phyloP scores from a whole-genome alignment of 202 grass and related monocot genomes.

The Panicum virgatum region DNA sequence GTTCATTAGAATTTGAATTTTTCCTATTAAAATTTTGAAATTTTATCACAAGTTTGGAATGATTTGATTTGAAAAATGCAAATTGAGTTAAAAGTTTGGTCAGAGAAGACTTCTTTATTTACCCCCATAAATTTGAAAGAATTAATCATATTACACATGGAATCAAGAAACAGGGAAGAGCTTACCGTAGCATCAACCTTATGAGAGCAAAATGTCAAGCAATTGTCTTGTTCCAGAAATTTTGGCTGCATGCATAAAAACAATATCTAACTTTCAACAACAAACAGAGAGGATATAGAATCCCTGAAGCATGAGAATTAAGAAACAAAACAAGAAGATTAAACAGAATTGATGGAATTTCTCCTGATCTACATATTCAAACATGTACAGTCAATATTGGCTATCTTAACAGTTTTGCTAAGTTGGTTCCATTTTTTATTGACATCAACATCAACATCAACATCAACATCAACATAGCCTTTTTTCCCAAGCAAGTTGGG shows the following conservation, averaged over 20 bases:
- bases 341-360: conserved; percentile 6
- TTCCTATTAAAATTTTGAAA: background rate
- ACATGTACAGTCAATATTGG: background rate
- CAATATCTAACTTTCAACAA: background rate
- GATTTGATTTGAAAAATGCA: background rate
- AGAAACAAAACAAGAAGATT: conserved; percentile 14
- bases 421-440: conserved; percentile 16
- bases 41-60: background rate
- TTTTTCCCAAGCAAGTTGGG: too few relatives aligned
- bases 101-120: background rate
- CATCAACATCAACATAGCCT: too few relatives aligned
- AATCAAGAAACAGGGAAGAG: conserved; percentile 23
- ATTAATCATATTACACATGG: background rate
- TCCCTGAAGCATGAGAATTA: conserved; percentile 5
- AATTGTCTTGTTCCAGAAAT: conserved; percentile 74
- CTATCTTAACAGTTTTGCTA: conserved; percentile 12
- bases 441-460: too few relatives aligned
- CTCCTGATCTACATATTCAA: background rate
- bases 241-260: conserved; percentile 60
- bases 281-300: too few relatives aligned
- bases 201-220: conserved; percentile 76
- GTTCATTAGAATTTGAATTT: background rate
- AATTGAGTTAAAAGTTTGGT: background rate
- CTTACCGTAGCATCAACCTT: conserved; percentile 77
- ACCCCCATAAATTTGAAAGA: background rate